Percentiles rank a stretch among this genome's conserved stretches.
Conservation (phyloP, 257 asterid genomes). For the Marsdenia floribunda region DNA sequence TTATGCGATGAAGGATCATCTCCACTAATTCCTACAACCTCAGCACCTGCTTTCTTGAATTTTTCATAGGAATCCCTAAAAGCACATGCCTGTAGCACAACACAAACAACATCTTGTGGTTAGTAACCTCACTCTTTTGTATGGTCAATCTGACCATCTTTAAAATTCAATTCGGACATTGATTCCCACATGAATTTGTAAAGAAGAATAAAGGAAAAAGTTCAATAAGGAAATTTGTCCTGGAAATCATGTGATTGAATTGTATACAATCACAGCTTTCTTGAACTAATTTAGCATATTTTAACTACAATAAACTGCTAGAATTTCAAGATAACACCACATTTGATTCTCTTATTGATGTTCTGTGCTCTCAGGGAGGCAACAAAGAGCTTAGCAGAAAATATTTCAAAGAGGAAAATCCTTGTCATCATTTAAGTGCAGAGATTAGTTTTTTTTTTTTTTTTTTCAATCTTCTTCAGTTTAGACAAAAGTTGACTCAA, state of each 20-base stretch:
- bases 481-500: background rate
- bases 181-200: background rate
- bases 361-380: no score
- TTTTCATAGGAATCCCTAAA: conserved; percentile 95
- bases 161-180: background rate
- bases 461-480: background rate
- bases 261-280: background rate
- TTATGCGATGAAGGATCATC: conserved; percentile 78
- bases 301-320: background rate
- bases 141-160: background rate
- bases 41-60: conserved; percentile 97
- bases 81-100: conserved; percentile 76
- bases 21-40: conserved; percentile 89
- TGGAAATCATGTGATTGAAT: background rate
- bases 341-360: background rate
- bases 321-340: background rate
- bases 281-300: background rate
- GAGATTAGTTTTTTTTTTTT: background rate
- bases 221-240: background rate
- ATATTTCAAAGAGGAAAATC: background rate
- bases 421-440: background rate
- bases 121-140: background rate
- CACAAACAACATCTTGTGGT: background rate
- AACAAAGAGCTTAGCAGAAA: background rate
- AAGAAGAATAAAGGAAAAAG: background rate